These are phyloP conservation scores for Acanthamoeba culbertsoni DNA, from an alignment of 208 protist species.

Conservation along the genomic window DNA sequence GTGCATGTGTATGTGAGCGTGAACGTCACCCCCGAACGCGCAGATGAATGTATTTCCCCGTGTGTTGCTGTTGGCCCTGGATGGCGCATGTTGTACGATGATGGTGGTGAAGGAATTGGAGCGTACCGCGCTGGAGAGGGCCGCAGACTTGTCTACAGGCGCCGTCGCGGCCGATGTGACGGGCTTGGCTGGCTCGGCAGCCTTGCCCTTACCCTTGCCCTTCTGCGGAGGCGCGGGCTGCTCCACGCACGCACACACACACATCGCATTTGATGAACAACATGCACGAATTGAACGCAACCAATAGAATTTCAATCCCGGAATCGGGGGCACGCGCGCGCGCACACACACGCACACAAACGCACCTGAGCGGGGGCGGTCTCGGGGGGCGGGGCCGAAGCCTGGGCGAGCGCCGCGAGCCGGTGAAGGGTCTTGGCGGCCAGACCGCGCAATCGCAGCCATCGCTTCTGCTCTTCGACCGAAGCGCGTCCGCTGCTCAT, in stretches of 20 bases:
- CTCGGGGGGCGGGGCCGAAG: not conserved
- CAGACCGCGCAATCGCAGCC: conserved; percentile 21
- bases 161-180: not conserved
- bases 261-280: too few relatives aligned
- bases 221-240: not conserved
- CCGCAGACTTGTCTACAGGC: not conserved
- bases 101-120: not conserved
- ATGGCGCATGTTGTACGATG: too few relatives aligned
- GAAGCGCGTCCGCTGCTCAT: not conserved
- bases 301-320: too few relatives aligned
- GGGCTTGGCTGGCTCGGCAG: not conserved
- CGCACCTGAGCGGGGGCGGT: not conserved
- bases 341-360: too few relatives aligned
- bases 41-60: not conserved
- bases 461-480: not conserved
- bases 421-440: not conserved
- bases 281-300: too few relatives aligned
- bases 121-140: not conserved
- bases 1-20: too few relatives aligned
- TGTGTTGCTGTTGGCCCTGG: not conserved
- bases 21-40: not conserved
- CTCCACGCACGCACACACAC: too few relatives aligned
- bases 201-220: conserved; percentile 8
- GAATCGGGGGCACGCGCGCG: not conserved
- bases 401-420: not conserved